Evolutionary conservation across 345 rosid species (phyloP).

Genomic region (thale cress (Arabidopsis thaliana)): DNA sequence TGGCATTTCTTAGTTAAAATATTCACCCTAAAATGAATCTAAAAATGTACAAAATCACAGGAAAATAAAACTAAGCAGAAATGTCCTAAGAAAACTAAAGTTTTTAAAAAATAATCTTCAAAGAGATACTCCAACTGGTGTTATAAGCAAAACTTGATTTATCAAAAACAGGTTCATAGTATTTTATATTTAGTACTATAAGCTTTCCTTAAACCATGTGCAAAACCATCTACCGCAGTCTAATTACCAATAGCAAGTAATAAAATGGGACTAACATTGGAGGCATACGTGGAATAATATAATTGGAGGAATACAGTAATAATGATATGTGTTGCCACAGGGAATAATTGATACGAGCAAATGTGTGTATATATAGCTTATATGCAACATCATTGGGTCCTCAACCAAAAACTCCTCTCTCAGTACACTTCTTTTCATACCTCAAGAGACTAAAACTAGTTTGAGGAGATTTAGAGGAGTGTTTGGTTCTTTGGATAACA

Average conservation of each 20-base stretch:
- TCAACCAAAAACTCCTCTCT: constrained; percentile 47
- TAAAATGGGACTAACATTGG: background rate
- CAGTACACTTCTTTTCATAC: constrained; percentile 14
- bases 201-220: constrained; percentile 34
- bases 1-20: no score
- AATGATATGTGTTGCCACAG: constrained; percentile 5
- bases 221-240: constrained; percentile 23
- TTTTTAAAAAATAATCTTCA: no score
- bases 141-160: no score
- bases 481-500: constrained; percentile 42
- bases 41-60: no score
- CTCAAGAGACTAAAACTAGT: constrained; percentile 33
- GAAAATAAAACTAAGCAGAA: no score
- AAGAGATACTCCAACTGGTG: no score
- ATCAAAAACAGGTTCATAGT: background rate
- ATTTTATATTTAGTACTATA: background rate
- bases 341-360: constrained; percentile 26
- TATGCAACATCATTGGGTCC: constrained; percentile 42
- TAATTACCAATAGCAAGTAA: constrained; percentile 22
- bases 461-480: constrained; percentile 41
- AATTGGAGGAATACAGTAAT: background rate
- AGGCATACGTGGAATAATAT: constrained; percentile 14
- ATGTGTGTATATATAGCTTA: constrained; percentile 49
- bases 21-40: no score
- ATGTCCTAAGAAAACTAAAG: no score